Percentiles rank a stretch among this genome's conserved stretches.
phyloP scores from a whole-genome alignment of 768 basidiomycete genomes.

The Termitomyces titanicus region DNA sequence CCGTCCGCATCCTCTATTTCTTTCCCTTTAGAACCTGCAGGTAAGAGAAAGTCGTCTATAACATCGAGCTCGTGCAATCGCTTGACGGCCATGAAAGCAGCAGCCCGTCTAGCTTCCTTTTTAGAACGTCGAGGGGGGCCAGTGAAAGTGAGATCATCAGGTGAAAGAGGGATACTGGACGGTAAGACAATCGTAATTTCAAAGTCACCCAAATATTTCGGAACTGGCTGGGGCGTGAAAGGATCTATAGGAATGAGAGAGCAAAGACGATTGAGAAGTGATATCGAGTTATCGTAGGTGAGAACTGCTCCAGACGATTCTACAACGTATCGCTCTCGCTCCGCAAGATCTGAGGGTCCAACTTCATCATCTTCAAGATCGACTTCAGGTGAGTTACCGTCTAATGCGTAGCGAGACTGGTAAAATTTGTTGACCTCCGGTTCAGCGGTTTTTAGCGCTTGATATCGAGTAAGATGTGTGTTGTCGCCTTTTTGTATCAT shows the following conservation, averaged over 20 bases:
- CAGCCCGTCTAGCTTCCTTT: slow-evolving; percentile 79
- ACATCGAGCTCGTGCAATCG: slow-evolving; percentile 66
- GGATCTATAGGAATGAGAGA: slow-evolving; percentile 69
- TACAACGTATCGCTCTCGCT: slow-evolving; percentile 73
- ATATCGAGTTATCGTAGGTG: slow-evolving; percentile 73
- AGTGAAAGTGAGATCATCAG: slow-evolving; percentile 47
- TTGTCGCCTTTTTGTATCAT: slow-evolving; percentile 69
- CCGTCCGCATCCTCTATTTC: slow-evolving; percentile 55
- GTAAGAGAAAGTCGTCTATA: slow-evolving; percentile 80
- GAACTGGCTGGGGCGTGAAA: slow-evolving; percentile 59
- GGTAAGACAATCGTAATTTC: slow-evolving; percentile 61
- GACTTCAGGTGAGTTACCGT: slow-evolving; percentile 40
- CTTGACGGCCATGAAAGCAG: slow-evolving; percentile 75
- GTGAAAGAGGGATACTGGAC: slow-evolving; percentile 55
- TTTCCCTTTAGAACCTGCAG: slow-evolving; percentile 47
- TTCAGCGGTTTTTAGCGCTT: slow-evolving; percentile 55
- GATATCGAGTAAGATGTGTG: slow-evolving; percentile 55
- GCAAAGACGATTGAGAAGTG: slow-evolving; percentile 72
- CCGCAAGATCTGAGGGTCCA: slow-evolving; percentile 52
- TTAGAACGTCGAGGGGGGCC: slow-evolving; percentile 67
- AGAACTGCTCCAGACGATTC: slow-evolving; percentile 72
- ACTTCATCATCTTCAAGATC: slow-evolving; percentile 33
- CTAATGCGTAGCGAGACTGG: slow-evolving; percentile 43
- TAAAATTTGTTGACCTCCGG: slow-evolving; percentile 62
- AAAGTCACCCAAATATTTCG: slow-evolving; percentile 63